phyloP scores from a whole-genome alignment of 2,329 filamentous ascomycete genomes.

The Tolypocladium endophyticum region DNA sequence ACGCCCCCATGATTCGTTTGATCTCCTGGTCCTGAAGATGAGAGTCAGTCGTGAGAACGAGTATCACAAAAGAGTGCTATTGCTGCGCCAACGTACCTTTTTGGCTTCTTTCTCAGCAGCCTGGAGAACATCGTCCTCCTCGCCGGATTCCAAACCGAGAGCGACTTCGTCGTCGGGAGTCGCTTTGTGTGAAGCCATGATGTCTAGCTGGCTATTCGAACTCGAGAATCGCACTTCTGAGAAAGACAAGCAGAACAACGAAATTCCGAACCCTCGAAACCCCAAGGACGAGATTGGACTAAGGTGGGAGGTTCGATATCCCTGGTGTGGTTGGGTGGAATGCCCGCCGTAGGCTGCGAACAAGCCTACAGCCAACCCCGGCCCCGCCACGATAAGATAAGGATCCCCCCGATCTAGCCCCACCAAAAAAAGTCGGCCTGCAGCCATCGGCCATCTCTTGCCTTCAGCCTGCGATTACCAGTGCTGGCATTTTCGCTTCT shows the following conservation, averaged over 20 bases:
- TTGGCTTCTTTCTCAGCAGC: slow-evolving; percentile 74
- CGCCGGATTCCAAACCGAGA: slow-evolving; percentile 14
- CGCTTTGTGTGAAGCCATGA: slow-evolving; percentile 17
- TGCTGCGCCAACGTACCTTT: slow-evolving; percentile 48
- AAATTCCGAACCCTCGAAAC: neutral
- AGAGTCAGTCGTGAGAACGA: slow-evolving; percentile 7
- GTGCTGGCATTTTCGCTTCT: neutral
- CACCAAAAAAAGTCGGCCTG: slow-evolving; percentile 20
- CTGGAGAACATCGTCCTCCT: slow-evolving; percentile 68
- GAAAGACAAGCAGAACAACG: too few species aligned
- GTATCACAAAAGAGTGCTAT: neutral
- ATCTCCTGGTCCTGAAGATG: slow-evolving; percentile 75
- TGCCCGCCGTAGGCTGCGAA: neutral
- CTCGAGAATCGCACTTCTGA: neutral
- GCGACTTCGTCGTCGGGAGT: slow-evolving; percentile 21
- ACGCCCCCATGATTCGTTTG: slow-evolving; percentile 84
- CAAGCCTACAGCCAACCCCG: slow-evolving; percentile 6
- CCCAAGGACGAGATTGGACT: neutral
- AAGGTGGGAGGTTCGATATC: neutral
- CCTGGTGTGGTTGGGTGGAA: neutral
- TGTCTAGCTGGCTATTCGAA: neutral
- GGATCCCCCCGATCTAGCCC: neutral
- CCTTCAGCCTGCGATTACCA: neutral
- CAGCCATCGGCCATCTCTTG: neutral
- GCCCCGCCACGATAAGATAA: slow-evolving; percentile 30